phyloP scores from a whole-genome alignment of 495 filamentous ascomycete species.

The Talaromyces ruber region DNA sequence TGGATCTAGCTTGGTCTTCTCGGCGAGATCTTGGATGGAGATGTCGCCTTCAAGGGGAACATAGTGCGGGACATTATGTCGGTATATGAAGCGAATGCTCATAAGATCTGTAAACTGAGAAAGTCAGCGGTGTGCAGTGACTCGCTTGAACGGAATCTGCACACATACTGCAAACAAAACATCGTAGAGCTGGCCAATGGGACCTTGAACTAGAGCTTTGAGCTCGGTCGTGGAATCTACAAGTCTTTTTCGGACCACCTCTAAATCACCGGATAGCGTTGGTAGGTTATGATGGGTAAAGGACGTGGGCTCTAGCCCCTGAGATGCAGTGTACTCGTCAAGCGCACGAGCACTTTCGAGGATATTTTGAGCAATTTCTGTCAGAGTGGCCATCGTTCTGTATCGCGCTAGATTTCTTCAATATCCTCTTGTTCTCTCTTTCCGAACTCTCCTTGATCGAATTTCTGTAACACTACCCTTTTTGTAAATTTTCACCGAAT shows the following conservation, averaged over 20 bases:
- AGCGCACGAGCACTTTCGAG: background rate
- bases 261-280: background rate
- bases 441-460: no score
- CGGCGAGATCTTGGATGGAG: conserved; percentile 18
- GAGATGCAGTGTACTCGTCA: background rate
- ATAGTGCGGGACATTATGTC: conserved; percentile 16
- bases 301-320: background rate
- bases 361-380: background rate
- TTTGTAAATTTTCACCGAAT: no score
- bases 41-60: conserved; percentile 17
- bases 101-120: background rate
- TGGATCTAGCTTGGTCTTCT: conserved; percentile 12
- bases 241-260: background rate
- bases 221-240: background rate
- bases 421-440: no score
- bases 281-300: background rate
- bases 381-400: background rate
- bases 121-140: background rate
- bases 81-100: conserved; percentile 1
- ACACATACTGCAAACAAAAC: background rate
- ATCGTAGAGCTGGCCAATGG: background rate
- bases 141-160: background rate
- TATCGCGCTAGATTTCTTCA: no score
- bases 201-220: background rate
- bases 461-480: no score